Conservation (phyloP, 177 flowering plant genomes). For the Vitis hybrid region DNA sequence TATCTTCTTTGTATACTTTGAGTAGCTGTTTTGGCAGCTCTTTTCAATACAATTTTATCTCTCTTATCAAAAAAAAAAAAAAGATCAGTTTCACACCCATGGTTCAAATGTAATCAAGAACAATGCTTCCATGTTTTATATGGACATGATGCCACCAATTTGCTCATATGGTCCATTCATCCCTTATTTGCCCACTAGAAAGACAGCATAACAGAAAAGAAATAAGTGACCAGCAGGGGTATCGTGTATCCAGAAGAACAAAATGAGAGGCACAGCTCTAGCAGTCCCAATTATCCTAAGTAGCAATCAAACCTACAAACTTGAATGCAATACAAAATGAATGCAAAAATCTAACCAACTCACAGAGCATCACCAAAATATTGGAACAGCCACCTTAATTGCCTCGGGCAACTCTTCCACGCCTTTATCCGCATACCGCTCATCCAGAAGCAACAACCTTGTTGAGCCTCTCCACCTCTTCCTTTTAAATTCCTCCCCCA, state of each 20-base stretch:
- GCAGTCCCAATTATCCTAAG: no score
- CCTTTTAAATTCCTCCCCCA: conserved; percentile 64
- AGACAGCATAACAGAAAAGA: neutral
- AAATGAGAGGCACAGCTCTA: no score
- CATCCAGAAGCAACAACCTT: conserved; percentile 89
- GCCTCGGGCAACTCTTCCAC: conserved; percentile 76
- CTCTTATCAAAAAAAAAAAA: no score
- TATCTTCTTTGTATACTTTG: no score
- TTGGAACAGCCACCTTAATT: conserved; percentile 64
- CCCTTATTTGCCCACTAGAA: neutral
- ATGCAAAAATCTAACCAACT: conserved; percentile 14
- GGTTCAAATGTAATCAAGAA: neutral
- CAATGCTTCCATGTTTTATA: neutral
- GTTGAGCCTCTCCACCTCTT: conserved; percentile 80
- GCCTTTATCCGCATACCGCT: conserved; percentile 39
- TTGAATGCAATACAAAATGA: neutral
- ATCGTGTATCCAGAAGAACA: no score
- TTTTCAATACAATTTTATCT: no score
- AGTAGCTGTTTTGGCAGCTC: no score
- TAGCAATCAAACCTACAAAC: neutral
- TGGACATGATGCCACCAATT: neutral
- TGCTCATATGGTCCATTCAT: neutral
- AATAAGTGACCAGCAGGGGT: no score
- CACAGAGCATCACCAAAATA: conserved; percentile 23
- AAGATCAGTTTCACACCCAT: no score